Percentiles rank a stretch among this genome's conserved stretches.
Conservation (phyloP, 2,329 filamentous ascomycete genomes). For the Aspergillus sp. region DNA sequence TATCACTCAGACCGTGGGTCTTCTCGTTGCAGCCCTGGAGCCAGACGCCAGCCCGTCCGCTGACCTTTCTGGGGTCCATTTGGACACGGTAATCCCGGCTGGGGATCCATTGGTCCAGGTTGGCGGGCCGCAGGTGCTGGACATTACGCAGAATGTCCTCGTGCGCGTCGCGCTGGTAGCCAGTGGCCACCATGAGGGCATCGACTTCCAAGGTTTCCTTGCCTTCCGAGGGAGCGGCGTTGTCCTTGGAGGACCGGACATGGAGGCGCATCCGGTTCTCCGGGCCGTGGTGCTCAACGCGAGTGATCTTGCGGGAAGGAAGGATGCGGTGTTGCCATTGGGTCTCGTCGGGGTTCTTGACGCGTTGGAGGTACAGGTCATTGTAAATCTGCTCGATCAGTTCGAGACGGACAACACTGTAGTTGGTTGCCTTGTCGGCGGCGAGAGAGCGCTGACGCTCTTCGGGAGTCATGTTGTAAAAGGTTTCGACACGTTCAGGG, state of each 20-base stretch:
- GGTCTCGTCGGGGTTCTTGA: constrained; percentile 61
- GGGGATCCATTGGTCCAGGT: constrained; percentile 56
- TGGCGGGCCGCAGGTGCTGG: constrained; percentile 58
- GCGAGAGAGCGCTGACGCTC: constrained; percentile 57
- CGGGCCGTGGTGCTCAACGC: constrained; percentile 49
- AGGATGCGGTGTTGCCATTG: constrained; percentile 80
- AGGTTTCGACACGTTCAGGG: constrained; percentile 69
- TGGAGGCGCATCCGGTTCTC: constrained; percentile 52
- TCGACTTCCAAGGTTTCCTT: constrained; percentile 68
- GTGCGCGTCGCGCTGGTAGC: constrained; percentile 73
- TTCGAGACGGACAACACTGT: constrained; percentile 85
- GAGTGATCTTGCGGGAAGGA: constrained; percentile 58
- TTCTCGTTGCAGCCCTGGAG: constrained; percentile 90
- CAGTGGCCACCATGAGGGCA: constrained; percentile 77
- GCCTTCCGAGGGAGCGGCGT: constrained; percentile 29
- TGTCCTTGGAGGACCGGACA: constrained; percentile 45
- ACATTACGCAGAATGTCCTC: constrained; percentile 66
- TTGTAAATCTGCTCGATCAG: constrained; percentile 86
- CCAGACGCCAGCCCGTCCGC: constrained; percentile 73
- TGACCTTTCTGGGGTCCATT: constrained; percentile 62
- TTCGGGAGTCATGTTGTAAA: constrained; percentile 61
- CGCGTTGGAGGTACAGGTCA: constrained; percentile 76
- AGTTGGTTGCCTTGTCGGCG: constrained; percentile 80
- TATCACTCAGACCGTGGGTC: constrained; percentile 83
- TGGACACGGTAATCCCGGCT: constrained; percentile 71